Percentiles rank a stretch among this genome's conserved stretches.
These are phyloP conservation scores for Endocarpon pusillum DNA, from an alignment of 495 filamentous ascomycete genomes.

Conservation along the genomic window DNA sequence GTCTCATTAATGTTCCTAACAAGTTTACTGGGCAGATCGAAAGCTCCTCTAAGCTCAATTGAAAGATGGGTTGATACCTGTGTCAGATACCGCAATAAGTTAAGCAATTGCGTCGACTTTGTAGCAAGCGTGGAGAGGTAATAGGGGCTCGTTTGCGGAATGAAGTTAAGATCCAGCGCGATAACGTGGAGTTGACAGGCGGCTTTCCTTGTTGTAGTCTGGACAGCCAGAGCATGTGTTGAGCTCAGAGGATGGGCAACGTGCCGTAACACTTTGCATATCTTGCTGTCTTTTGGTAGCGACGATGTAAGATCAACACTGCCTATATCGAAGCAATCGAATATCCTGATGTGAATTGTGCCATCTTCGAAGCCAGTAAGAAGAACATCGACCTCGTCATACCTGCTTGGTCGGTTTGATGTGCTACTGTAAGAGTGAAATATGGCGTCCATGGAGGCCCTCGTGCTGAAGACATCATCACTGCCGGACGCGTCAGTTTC, in stretches of 20 bases:
- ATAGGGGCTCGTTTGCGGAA: constrained; percentile 61
- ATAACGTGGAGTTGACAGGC: constrained; percentile 29
- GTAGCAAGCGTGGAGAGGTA: constrained; percentile 68
- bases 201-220: constrained; percentile 12
- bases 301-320: constrained; percentile 30
- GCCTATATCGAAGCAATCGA: constrained; percentile 79
- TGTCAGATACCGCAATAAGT: constrained; percentile 63
- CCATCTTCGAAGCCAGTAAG: constrained; percentile 64
- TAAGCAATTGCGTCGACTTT: constrained; percentile 74
- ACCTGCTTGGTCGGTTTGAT: constrained; percentile 24
- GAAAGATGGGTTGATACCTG: constrained; percentile 60
- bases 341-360: constrained; percentile 67
- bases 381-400: constrained; percentile 62
- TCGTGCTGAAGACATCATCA: constrained; percentile 55
- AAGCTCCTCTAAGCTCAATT: constrained; percentile 62
- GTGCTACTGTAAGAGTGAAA: constrained; percentile 44
- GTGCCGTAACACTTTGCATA: constrained; percentile 29
- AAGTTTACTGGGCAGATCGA: constrained; percentile 63
- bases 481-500: constrained; percentile 15
- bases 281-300: constrained; percentile 3
- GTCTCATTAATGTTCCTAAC: constrained; percentile 58
- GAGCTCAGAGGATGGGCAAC: constrained; percentile 56
- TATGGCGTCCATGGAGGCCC: constrained; percentile 51
- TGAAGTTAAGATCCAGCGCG: constrained; percentile 69
- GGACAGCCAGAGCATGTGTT: constrained; percentile 57